Conservation (phyloP, 306 rosid genomes). For the Castanea mollissima region DNA sequence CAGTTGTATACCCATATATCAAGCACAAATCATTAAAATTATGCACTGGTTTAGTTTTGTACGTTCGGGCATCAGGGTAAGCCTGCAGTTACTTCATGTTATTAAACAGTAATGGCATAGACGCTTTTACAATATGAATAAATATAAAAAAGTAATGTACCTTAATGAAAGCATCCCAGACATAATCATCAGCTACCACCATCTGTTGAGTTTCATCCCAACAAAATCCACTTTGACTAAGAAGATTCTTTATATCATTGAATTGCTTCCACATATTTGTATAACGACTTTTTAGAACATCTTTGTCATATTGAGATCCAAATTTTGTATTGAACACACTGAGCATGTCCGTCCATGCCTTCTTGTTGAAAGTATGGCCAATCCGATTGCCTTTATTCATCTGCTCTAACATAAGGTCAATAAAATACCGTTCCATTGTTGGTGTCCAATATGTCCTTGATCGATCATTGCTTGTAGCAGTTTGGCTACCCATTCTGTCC, state of each 20-base stretch:
- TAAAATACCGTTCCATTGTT: slow-evolving; percentile 62
- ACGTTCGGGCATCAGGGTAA: slow-evolving; percentile 63
- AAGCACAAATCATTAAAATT: slow-evolving; percentile 66
- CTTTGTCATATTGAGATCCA: slow-evolving; percentile 68
- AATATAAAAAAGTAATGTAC: slow-evolving; percentile 21
- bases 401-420: slow-evolving; percentile 78
- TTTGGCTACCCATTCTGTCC: slow-evolving; percentile 53
- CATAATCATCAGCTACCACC: slow-evolving; percentile 66
- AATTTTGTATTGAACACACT: slow-evolving; percentile 58
- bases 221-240: slow-evolving; percentile 62
- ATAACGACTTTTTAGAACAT: slow-evolving; percentile 67
- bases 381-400: slow-evolving; percentile 57
- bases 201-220: slow-evolving; percentile 67
- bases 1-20: slow-evolving; percentile 56
- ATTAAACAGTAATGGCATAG: neutral
- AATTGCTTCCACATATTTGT: slow-evolving; percentile 77
- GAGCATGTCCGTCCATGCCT: slow-evolving; percentile 76
- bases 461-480: slow-evolving; percentile 45
- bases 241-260: slow-evolving; percentile 64
- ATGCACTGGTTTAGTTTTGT: slow-evolving; percentile 53
- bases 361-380: slow-evolving; percentile 75
- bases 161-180: slow-evolving; percentile 66
- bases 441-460: slow-evolving; percentile 74
- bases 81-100: slow-evolving; percentile 28
- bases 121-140: neutral